Conservation (phyloP, 2,329 filamentous ascomycete genomes). For the Aspergillus neoniger region DNA sequence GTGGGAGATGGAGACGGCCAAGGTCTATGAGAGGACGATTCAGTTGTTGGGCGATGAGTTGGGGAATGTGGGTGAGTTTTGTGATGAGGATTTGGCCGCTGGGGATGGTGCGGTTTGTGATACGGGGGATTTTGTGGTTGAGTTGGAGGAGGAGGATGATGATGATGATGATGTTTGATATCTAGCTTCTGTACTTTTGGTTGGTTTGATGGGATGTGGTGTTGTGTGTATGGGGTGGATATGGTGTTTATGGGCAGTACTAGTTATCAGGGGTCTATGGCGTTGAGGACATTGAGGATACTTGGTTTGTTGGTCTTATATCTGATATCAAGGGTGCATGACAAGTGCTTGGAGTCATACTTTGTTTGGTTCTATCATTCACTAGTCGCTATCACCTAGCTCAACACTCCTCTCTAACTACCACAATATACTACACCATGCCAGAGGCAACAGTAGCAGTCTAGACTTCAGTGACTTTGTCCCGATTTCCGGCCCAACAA, state of each 20-base stretch:
- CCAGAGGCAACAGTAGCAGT: background rate
- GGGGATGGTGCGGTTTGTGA: constrained; percentile 12
- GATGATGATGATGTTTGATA: background rate
- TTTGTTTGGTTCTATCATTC: too few relatives aligned
- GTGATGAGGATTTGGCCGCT: constrained; percentile 22
- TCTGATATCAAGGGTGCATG: too few relatives aligned
- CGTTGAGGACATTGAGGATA: too few relatives aligned
- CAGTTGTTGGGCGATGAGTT: constrained; percentile 70
- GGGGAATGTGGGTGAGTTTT: constrained; percentile 43
- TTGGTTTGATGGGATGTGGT: background rate
- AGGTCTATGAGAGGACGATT: constrained; percentile 78
- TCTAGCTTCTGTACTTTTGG: background rate
- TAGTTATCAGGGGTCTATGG: too few relatives aligned
- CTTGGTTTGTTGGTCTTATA: too few relatives aligned
- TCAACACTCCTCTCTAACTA: background rate
- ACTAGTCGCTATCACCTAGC: too few relatives aligned
- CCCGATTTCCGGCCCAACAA: background rate
- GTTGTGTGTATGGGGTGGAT: background rate
- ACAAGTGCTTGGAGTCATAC: too few relatives aligned
- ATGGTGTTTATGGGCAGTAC: too few relatives aligned
- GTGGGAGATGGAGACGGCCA: constrained; percentile 69
- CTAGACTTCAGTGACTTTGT: background rate
- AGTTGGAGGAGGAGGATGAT: background rate
- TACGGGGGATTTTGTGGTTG: background rate
- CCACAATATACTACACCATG: background rate